A percentile compares a stretch with the other conserved stretches of the same genome.
Evolutionary conservation across 2,329 filamentous ascomycete species (phyloP).

Genomic region (Xylariales sp.): DNA sequence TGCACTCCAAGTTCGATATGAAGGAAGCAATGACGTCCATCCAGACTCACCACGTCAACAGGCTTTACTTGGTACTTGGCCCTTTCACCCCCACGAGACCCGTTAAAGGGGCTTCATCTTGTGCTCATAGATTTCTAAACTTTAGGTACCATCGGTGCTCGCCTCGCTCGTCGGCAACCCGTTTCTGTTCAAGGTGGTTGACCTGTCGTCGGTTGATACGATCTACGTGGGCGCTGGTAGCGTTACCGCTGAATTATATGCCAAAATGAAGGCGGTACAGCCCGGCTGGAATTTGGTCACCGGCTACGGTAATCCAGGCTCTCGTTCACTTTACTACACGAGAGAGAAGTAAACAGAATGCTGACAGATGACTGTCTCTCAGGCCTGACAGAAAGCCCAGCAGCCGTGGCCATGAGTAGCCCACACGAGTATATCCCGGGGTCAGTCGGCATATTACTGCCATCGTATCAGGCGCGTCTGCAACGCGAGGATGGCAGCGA

Average conservation of each 20-base stretch:
- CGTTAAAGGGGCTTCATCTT: not conserved
- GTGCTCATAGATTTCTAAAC: not conserved
- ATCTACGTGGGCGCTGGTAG: conserved; percentile 2
- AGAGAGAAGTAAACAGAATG: too few relatives aligned
- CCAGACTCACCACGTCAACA: conserved; percentile 2
- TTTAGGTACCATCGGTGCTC: conserved; percentile 3
- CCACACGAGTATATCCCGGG: conserved; percentile 2
- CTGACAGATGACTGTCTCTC: not conserved
- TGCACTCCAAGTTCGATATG: conserved; percentile 7
- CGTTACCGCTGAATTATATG: not conserved
- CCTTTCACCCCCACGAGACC: too few relatives aligned
- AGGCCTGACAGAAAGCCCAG: conserved; percentile 5
- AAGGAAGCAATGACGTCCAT: conserved; percentile 2
- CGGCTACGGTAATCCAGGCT: conserved; percentile 1
- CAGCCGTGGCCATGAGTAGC: conserved; percentile 6
- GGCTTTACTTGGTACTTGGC: conserved; percentile 4
- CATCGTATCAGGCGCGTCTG: conserved; percentile 3
- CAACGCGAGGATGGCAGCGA: conserved; percentile 4
- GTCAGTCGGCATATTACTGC: conserved; percentile 2
- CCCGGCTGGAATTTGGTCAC: not conserved
- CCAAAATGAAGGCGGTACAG: conserved; percentile 1
- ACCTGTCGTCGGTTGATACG: not conserved
- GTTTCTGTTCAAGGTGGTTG: not conserved
- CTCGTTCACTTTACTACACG: not conserved
- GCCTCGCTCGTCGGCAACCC: not conserved